Base-by-base conservation (phyloP, 2,329 filamentous ascomycete genomes). In the Calonectria hawksworthii region DNA sequence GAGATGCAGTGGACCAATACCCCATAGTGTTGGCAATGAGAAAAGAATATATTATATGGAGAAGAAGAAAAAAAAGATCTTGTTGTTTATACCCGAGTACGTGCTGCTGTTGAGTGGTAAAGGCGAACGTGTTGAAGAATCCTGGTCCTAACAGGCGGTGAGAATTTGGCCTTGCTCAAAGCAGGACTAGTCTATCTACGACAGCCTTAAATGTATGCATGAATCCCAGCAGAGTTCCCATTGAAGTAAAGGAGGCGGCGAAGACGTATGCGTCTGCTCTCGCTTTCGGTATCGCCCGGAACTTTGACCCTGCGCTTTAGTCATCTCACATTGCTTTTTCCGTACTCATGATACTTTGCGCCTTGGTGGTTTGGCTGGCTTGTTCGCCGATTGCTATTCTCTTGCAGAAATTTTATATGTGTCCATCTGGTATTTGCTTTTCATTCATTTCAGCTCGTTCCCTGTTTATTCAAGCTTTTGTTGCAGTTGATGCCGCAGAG, bases 1-100 rank as follows among this genome's bases (percentile, higher is more conserved):
- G 50, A 71, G 14, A 47, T 36, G 36, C 11, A 50, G 28, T 44
- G 30, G 67, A 47, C 26, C 23, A 59, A 50, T 54, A 36, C 54
- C 38, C 36, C 13, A n/a, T 26, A 54, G 36, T 65, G 64, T 71
- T 65, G 59, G 59, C 50, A 30, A 71, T 23, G n/a, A 63, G 23
- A 28, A 63, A 41, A 63, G 26, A 51, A 66, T 26, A 67, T 36
- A 50, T 26, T 11, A 36, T 52, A 28, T 50, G n/a, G n/a, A 47
- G 9, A 23, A 23, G 8, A 32, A 32, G 30, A 32, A 32, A 47
- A 47, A 47, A 47, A 47, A 47, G 21, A 23, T n/a, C 0, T n/a
- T 47, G 44, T 5, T n/a, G 21, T 13, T 47, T 47, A 9, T 23
- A 23, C 23, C 9, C 9, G n/a, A 23, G 21, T 23, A 13, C 18